Evolutionary conservation across 495 filamentous ascomycete species (phyloP).

Genomic region (Lophium mytilinum): DNA sequence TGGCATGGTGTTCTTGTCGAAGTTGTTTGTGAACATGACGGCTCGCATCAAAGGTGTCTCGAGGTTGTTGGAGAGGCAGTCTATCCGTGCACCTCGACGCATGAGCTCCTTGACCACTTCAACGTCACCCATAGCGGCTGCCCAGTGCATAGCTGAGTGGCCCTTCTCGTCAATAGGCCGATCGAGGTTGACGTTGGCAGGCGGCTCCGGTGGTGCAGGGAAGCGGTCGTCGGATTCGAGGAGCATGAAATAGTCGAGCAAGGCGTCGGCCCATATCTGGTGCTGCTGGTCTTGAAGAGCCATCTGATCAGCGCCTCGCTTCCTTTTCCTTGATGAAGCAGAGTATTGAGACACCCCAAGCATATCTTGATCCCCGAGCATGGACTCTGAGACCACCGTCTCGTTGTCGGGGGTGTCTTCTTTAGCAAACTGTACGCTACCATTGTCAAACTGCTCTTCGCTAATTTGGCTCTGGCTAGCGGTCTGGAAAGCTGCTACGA

Average conservation of each 20-base stretch:
- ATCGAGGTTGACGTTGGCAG: slow-evolving; percentile 74
- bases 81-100: slow-evolving; percentile 60
- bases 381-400: slow-evolving; percentile 71
- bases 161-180: slow-evolving; percentile 80
- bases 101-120: slow-evolving; percentile 81
- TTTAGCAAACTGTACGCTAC: slow-evolving; percentile 54
- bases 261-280: slow-evolving; percentile 79
- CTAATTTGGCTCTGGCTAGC: slow-evolving; percentile 4
- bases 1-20: slow-evolving; percentile 80
- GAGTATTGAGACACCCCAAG: slow-evolving; percentile 58
- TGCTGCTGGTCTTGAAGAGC: slow-evolving; percentile 70
- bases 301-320: slow-evolving; percentile 54
- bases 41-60: slow-evolving; percentile 94
- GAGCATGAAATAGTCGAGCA: slow-evolving; percentile 91
- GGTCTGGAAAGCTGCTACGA: neutral
- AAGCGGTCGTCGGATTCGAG: slow-evolving; percentile 61
- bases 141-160: slow-evolving; percentile 92
- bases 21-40: slow-evolving; percentile 92
- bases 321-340: slow-evolving; percentile 66
- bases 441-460: slow-evolving; percentile 49
- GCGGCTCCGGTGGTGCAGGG: slow-evolving; percentile 64
- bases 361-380: slow-evolving; percentile 72
- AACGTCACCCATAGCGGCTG: slow-evolving; percentile 93
- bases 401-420: slow-evolving; percentile 76
- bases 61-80: slow-evolving; percentile 62